These are phyloP conservation scores for Verticillium alfalfae DNA, from an alignment of 2,329 filamentous ascomycete genomes.

Conservation along the genomic window DNA sequence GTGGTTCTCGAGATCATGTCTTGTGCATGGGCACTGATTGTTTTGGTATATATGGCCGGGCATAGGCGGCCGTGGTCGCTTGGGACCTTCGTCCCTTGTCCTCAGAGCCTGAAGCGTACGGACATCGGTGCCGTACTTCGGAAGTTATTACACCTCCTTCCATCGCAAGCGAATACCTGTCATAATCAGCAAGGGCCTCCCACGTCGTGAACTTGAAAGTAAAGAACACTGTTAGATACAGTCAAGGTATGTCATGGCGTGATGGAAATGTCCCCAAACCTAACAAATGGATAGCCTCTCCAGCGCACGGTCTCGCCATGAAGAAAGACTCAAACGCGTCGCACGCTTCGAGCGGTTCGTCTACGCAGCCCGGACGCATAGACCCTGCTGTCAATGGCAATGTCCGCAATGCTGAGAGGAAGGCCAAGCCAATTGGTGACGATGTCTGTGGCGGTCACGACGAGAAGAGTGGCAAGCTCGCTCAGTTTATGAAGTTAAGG, in stretches of 20 bases:
- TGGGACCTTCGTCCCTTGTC: too few relatives aligned
- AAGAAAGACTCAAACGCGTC: neutral
- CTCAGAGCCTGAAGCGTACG: neutral
- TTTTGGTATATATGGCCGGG: neutral
- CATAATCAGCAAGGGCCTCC: too few relatives aligned
- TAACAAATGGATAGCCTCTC: neutral
- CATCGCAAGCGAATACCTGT: too few relatives aligned
- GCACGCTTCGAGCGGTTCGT: neutral
- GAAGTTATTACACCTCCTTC: too few relatives aligned
- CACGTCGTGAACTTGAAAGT: too few relatives aligned
- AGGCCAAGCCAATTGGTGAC: neutral
- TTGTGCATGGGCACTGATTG: neutral
- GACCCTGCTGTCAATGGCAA: neutral
- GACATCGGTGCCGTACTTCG: neutral
- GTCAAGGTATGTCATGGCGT: too few relatives aligned
- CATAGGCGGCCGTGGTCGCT: neutral
- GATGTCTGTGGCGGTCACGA: neutral
- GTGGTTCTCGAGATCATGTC: neutral
- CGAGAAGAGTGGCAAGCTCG: slow-evolving; percentile 5
- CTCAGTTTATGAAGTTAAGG: slow-evolving; percentile 22
- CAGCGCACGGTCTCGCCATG: neutral
- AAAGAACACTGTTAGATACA: too few relatives aligned
- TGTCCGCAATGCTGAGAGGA: neutral
- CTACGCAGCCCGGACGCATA: neutral
- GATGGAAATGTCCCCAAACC: neutral